Percentiles rank a stretch among this genome's conserved stretches.
Conservation (phyloP, 2,329 filamentous ascomycete species). For the Aspergillus sp. region DNA sequence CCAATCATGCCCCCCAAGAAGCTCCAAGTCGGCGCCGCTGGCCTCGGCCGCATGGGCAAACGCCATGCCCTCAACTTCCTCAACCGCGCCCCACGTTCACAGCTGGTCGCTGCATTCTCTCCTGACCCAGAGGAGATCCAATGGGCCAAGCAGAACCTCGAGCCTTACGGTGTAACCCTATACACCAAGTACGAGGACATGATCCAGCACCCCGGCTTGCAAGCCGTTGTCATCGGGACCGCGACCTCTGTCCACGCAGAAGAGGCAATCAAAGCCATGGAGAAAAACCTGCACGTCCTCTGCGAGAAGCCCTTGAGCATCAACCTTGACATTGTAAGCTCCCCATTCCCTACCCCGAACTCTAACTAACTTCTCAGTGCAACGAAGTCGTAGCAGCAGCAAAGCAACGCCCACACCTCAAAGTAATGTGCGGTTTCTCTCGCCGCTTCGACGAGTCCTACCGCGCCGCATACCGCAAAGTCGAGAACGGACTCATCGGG, state of each 20-base stretch:
- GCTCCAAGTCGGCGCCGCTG: slow-evolving; percentile 49
- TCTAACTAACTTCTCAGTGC: neutral
- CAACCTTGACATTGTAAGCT: slow-evolving; percentile 54
- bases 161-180: slow-evolving; percentile 52
- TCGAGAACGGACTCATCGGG: slow-evolving; percentile 59
- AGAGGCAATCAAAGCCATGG: slow-evolving; percentile 58
- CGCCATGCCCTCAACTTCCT: slow-evolving; percentile 53
- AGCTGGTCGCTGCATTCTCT: slow-evolving; percentile 51
- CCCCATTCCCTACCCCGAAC: neutral
- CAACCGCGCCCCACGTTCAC: slow-evolving; percentile 48
- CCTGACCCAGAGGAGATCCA: slow-evolving; percentile 47
- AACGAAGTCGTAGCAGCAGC: slow-evolving; percentile 59
- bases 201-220: slow-evolving; percentile 55
- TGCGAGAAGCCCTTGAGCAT: slow-evolving; percentile 59
- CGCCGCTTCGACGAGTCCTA: slow-evolving; percentile 67
- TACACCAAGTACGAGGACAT: slow-evolving; percentile 59
- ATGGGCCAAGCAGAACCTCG: slow-evolving; percentile 54
- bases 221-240: slow-evolving; percentile 57
- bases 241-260: slow-evolving; percentile 58
- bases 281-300: slow-evolving; percentile 56
- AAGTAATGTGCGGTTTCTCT: slow-evolving; percentile 67
- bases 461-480: slow-evolving; percentile 58
- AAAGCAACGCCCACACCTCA: slow-evolving; percentile 57
- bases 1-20: slow-evolving; percentile 28
- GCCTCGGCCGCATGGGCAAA: slow-evolving; percentile 53